Evolutionary conservation across 768 basidiomycete species (phyloP), one percentile per base, ranked within the genome.

Genomic region (Suillus plorans): DNA sequence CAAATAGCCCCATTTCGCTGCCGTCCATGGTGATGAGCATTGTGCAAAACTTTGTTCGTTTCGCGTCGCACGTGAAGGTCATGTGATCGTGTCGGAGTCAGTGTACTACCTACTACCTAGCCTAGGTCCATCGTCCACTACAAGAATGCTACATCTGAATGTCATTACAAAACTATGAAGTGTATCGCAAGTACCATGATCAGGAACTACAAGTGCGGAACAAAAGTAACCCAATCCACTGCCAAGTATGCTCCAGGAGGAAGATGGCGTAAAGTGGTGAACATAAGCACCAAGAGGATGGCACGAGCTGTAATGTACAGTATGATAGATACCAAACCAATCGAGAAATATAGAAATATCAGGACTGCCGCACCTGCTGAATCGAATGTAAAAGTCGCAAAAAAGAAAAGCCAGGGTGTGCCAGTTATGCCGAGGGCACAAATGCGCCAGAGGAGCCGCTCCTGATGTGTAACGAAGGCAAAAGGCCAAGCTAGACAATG

Each of bases 401-500:
- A 8, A 44, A 44, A 9, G 22, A 4, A 10, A 50, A 50, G 4
- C 31, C 34, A 20, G 0, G 53, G 45, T 59, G 22, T 49, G 55
- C 22, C 66, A 2, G 60, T 47, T 7, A 75, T 63, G 18, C 60
- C 7, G 4, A 67, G 14, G 0, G 69, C 67, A 9, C 66, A 65
- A 2, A 63, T 53, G 39, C 67, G 67, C 74, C 74, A 76, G 20
- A 71, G 44, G 34, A 62, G 55, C 60, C 58, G 67, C 37, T 73
- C 66, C 22, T 34, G 55, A 18, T 34, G 16, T 47, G 47, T 47
- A 5, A 0, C 5, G 12, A 47, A 47, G 47, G 47, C 12, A 22
- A 13, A 47, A 5, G 57, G 61, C 76, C 73, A 75, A 2, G 71
- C 71, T 2, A 67, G 53, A 58, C 69, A 71, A 63, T 77, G 74